Percentiles rank a stretch among this genome's conserved stretches.
These are phyloP conservation scores for Lineolata rhizophorae DNA, from an alignment of 495 filamentous ascomycete genomes.

Conservation along the genomic window DNA sequence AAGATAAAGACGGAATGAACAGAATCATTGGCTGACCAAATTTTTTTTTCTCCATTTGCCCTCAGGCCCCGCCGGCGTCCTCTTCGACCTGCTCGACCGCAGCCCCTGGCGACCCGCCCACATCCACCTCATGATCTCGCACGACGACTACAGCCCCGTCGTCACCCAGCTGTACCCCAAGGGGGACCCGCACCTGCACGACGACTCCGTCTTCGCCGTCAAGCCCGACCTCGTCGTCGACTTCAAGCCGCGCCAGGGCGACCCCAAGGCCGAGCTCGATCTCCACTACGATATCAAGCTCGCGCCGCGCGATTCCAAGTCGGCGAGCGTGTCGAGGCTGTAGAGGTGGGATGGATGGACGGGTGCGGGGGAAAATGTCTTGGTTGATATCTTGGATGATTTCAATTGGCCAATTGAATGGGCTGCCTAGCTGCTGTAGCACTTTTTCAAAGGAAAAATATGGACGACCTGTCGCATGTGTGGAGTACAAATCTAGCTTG, in stretches of 20 bases:
- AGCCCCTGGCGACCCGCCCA: conserved; percentile 24
- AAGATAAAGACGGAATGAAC: no score
- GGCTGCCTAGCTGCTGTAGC: no score
- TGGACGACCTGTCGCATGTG: no score
- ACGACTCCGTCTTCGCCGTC: conserved; percentile 45
- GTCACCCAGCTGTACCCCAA: conserved; percentile 43
- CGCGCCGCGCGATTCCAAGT: no score
- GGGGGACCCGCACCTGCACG: conserved; percentile 34
- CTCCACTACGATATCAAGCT: conserved; percentile 15
- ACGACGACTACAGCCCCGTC: conserved; percentile 24
- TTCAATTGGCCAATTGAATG: no score
- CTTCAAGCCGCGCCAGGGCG: conserved; percentile 29
- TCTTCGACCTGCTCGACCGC: conserved; percentile 51
- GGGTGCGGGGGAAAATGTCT: no score
- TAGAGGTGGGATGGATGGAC: no score
- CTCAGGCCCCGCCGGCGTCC: conserved; percentile 36
- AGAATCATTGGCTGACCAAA: no score
- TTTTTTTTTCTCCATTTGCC: not conserved
- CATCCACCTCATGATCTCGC: conserved; percentile 21
- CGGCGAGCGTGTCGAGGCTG: no score
- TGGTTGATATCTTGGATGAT: no score
- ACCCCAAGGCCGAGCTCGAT: conserved; percentile 17
- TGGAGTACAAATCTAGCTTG: no score
- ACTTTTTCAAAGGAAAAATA: no score
- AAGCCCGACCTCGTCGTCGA: conserved; percentile 43